A percentile compares a stretch with the other conserved stretches of the same genome.
Conservation (phyloP, 768 basidiomycete genomes). For the Porphyrellus cyaneotinctus region DNA sequence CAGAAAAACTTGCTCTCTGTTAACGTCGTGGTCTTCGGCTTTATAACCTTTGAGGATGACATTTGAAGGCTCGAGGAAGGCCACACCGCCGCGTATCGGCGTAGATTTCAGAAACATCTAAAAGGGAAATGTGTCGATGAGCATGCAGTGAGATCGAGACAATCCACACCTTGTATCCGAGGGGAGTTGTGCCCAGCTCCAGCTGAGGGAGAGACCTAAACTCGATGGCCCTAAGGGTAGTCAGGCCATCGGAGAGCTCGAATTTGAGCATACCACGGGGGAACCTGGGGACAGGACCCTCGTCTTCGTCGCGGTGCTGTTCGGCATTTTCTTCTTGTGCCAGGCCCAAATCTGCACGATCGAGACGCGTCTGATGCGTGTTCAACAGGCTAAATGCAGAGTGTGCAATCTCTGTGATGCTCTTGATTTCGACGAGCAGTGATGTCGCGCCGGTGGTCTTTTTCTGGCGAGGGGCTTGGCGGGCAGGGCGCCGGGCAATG, state of each 20-base stretch:
- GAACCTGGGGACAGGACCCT: conserved; percentile 78
- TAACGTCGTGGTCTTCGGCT: conserved; percentile 59
- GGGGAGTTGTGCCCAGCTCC: conserved; percentile 66
- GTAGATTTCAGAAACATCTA: conserved; percentile 73
- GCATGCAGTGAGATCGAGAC: background rate
- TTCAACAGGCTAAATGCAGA: conserved; percentile 82
- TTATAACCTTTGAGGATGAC: conserved; percentile 57
- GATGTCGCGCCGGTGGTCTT: conserved; percentile 38
- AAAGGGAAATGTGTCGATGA: background rate
- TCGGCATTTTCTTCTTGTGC: conserved; percentile 39
- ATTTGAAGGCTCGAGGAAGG: conserved; percentile 70
- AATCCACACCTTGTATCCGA: conserved; percentile 73
- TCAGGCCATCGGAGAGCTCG: conserved; percentile 73
- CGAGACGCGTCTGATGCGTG: conserved; percentile 57
- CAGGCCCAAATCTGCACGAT: conserved; percentile 48
- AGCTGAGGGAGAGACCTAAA: conserved; percentile 63
- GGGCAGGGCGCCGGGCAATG: conserved; percentile 1
- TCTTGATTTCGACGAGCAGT: conserved; percentile 69
- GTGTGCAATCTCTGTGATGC: conserved; percentile 78
- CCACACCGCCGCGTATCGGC: conserved; percentile 62
- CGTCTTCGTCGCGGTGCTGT: conserved; percentile 51
- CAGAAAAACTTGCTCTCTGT: conserved; percentile 58
- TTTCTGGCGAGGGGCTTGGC: conserved; percentile 9
- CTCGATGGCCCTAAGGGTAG: conserved; percentile 70
- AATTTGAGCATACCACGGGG: conserved; percentile 76